Base-by-base conservation (phyloP, 2,329 filamentous ascomycete species). In the Dichotomopilus funicola region DNA sequence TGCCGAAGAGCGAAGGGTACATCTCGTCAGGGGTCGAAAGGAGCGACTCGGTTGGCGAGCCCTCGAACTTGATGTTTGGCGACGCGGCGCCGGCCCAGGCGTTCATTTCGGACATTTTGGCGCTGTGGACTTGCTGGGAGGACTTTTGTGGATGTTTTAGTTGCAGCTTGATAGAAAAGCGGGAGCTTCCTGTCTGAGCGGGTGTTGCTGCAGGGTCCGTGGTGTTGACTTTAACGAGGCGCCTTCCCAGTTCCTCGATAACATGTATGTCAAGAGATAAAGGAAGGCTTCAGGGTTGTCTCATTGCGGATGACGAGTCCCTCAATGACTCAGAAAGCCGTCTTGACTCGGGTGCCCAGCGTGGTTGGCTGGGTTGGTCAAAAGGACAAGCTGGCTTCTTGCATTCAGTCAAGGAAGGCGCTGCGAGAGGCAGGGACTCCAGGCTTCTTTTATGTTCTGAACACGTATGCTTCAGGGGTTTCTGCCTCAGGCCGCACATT, bases 41-140 rank as follows among this genome's bases (percentile, higher is more conserved):
- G 45, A 80, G 72, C 5, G 78, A 81, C 67, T 82, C 79, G 66
- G 75, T 70, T 2, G 78, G 78, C 42, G 78, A 81, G 56, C 72
- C 64, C 68, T 82, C 78, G 61, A 79, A 73, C 68, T 81, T 81
- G 67, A 77, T 66, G 57, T 71, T 65, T 40, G 77, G 73, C 55
- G 75, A 72, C 11, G 65, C 63, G 49, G 70, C 71, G 68, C 67
- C 71, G 68, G 58, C 55, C 69, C 68, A 72, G 49, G 68, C 68
- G 54, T 71, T 68, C 75, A 78, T 76, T n/a, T 63, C 66, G 59
- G 41, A 37, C 38, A 52, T 54, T 27, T 53, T 47, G 56, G 34
- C 40, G 34, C 43, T 54, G 19, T 8, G 49, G 48, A 47, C 50
- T 49, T 44, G 50, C 45, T 54, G 61, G 58, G 62, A 63, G 62